A percentile compares a stretch with the other conserved stretches of the same genome.
Conservation (phyloP, 441 rosid genomes). For the Corymbia citriodora region DNA sequence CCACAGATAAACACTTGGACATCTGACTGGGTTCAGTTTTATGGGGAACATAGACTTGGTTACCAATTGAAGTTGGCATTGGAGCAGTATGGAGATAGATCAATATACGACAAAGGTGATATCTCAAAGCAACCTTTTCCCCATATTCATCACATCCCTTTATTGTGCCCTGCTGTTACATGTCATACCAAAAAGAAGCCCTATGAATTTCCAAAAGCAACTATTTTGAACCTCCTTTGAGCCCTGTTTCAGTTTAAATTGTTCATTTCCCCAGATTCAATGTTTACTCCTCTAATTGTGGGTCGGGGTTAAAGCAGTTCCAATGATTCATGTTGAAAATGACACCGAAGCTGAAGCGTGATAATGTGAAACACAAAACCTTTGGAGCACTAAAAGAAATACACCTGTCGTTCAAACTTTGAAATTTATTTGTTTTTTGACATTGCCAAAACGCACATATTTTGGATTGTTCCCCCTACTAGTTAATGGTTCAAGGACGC, state of each 20-base stretch:
- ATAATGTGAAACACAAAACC: not conserved
- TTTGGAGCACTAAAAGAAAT: not conserved
- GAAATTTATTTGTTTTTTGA: not conserved
- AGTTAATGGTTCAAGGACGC: not conserved
- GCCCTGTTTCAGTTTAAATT: not conserved
- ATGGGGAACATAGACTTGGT: slow-evolving; percentile 78
- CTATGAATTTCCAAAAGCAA: not conserved
- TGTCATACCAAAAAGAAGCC: not conserved
- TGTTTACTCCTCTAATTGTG: not conserved
- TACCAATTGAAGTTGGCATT: slow-evolving; percentile 74
- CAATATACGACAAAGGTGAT: slow-evolving; percentile 72
- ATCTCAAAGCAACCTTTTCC: not conserved
- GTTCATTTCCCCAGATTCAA: not conserved
- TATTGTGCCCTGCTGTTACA: not conserved
- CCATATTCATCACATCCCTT: not conserved
- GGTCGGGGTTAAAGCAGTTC: not conserved
- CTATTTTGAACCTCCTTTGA: not conserved
- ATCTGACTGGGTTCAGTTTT: slow-evolving; percentile 81
- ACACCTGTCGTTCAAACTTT: not conserved
- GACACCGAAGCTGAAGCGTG: not conserved
- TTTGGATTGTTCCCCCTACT: not conserved
- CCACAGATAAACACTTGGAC: slow-evolving; percentile 90
- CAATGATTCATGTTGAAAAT: not conserved
- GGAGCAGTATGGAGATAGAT: slow-evolving; percentile 66
- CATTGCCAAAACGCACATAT: not conserved